These are phyloP conservation scores for grape (Vitis vinifera) DNA, from an alignment of 164 flowering plant genomes.

Conservation along the genomic window DNA sequence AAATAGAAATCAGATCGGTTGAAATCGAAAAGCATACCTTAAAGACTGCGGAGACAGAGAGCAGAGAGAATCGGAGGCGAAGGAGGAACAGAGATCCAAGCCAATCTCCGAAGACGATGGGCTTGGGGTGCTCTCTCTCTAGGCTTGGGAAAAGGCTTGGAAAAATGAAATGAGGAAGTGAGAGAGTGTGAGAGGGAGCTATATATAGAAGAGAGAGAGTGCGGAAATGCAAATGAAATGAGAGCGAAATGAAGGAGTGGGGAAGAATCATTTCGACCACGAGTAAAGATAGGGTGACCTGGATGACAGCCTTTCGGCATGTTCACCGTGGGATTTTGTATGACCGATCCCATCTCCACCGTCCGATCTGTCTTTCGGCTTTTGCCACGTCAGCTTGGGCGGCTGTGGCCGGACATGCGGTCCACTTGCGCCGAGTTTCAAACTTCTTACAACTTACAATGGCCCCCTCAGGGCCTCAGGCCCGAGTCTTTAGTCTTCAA, in stretches of 20 bases:
- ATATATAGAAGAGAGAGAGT: neutral
- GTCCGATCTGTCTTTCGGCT: neutral
- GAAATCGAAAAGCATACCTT: constrained; percentile 1
- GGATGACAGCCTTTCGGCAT: constrained; percentile 35
- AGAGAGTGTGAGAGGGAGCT: neutral
- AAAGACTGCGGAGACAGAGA: neutral
- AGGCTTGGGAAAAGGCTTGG: neutral
- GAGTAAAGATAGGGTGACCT: constrained; percentile 43
- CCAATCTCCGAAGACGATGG: constrained; percentile 13
- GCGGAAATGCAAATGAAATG: constrained; percentile 29
- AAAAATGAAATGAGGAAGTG: neutral
- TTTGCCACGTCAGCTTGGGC: constrained; percentile 1
- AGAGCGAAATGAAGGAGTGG: constrained; percentile 7
- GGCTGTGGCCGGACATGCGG: neutral
- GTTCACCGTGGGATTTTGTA: constrained; percentile 4
- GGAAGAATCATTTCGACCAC: constrained; percentile 34
- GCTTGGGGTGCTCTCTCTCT: constrained; percentile 10
- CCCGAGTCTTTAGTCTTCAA: too few species aligned
- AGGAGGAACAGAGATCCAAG: constrained; percentile 3
- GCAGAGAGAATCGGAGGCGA: neutral
- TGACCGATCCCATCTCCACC: neutral
- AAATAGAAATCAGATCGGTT: neutral
- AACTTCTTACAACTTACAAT: neutral
- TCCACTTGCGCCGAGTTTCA: neutral
- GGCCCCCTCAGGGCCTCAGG: neutral